These are phyloP conservation scores for Tylopilus subfusipes DNA, from an alignment of 768 basidiomycete species.

Conservation along the genomic window DNA sequence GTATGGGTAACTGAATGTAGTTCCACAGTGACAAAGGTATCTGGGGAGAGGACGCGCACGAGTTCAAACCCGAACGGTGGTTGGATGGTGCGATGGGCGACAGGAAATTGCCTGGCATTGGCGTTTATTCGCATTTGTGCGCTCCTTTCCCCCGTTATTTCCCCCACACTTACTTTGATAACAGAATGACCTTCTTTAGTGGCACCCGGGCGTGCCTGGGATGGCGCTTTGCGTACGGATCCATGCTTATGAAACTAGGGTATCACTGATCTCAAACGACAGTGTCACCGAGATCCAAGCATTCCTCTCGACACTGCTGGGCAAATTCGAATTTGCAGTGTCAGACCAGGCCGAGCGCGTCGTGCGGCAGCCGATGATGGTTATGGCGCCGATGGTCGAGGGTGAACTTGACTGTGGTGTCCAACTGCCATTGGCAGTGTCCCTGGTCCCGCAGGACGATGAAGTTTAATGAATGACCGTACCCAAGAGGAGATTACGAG, in stretches of 20 bases:
- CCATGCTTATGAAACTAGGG: not conserved
- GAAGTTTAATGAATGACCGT: no score
- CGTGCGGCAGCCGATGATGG: constrained; percentile 24
- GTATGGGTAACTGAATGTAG: not conserved
- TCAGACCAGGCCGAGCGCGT: constrained; percentile 23
- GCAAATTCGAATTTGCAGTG: constrained; percentile 49
- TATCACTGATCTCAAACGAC: not conserved
- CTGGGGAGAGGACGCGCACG: constrained; percentile 26
- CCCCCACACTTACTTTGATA: no score
- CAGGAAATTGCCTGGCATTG: constrained; percentile 7
- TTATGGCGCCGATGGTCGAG: constrained; percentile 36
- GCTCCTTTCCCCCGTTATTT: not conserved
- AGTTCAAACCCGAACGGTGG: constrained; percentile 17
- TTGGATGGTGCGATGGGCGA: not conserved
- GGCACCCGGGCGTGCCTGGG: constrained; percentile 20
- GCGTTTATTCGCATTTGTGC: constrained; percentile 15
- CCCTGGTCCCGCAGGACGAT: not conserved
- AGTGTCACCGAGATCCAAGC: constrained; percentile 50
- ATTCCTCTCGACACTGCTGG: constrained; percentile 52
- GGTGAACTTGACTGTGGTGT: constrained; percentile 31
- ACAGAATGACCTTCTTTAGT: constrained; percentile 19
- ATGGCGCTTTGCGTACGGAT: constrained; percentile 28
- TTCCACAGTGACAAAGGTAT: constrained; percentile 11
- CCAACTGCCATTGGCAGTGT: constrained; percentile 28
- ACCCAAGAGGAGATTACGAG: no score